Percentiles rank a stretch among this genome's conserved stretches.
Conservation (phyloP, 257 asterid species). For the Mitragyna speciosa region DNA sequence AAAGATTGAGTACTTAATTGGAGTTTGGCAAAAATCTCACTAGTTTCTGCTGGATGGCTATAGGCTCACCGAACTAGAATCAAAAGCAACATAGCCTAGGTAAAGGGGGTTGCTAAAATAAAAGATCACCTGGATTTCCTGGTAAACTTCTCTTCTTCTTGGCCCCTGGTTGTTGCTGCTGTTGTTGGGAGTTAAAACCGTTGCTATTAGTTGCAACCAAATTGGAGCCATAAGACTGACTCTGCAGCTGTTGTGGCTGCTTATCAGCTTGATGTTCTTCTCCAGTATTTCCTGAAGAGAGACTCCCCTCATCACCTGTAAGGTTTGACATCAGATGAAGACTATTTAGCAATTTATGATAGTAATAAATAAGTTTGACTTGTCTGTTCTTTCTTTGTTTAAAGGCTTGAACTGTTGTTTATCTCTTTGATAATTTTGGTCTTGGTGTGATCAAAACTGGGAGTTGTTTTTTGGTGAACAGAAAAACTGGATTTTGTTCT, state of each 20-base stretch:
- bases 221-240: conserved; percentile 9
- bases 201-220: conserved; percentile 23
- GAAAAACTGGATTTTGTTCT: conserved; percentile 22
- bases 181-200: conserved; percentile 37
- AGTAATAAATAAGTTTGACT: not conserved
- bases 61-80: not conserved
- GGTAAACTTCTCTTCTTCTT: conserved; percentile 51
- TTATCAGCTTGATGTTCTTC: conserved; percentile 29
- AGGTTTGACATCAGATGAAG: conserved; percentile 37
- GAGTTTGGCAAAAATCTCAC: not conserved
- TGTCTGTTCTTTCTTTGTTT: conserved; percentile 7
- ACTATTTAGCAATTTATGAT: not conserved
- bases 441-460: not conserved
- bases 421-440: conserved; percentile 8
- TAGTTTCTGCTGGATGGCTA: not conserved
- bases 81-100: not conserved
- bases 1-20: not conserved
- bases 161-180: conserved; percentile 21
- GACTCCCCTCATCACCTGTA: conserved; percentile 51
- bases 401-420: conserved; percentile 3
- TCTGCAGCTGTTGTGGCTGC: conserved; percentile 13
- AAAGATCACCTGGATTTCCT: conserved; percentile 41
- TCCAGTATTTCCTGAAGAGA: conserved; percentile 45
- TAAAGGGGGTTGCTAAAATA: not conserved
- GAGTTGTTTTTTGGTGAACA: conserved; percentile 25